Evolutionary conservation across 2,329 filamentous ascomycete genomes (phyloP).

Genomic region (Dichotomopilus funicola): DNA sequence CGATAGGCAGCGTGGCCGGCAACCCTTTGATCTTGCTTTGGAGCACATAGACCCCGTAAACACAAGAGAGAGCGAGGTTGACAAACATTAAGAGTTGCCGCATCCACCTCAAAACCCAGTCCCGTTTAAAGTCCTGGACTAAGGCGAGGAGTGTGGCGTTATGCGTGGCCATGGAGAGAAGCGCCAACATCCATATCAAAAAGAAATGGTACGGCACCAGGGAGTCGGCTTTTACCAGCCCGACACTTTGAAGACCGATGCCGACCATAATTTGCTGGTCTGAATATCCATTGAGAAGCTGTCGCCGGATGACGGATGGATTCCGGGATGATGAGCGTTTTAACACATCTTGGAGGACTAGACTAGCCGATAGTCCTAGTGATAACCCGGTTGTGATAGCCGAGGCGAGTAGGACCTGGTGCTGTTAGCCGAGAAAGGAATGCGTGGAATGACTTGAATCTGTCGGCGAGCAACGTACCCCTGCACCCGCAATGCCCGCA

Average conservation of each 20-base stretch:
- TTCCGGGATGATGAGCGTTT: slow-evolving; percentile 5
- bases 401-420: slow-evolving; percentile 58
- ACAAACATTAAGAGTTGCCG: slow-evolving; percentile 60
- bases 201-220: slow-evolving; percentile 65
- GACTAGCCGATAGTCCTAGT: slow-evolving; percentile 47
- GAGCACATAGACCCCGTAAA: slow-evolving; percentile 51
- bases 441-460: neutral
- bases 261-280: slow-evolving; percentile 65
- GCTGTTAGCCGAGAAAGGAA: neutral
- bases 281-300: slow-evolving; percentile 57
- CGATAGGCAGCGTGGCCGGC: slow-evolving; percentile 47
- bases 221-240: slow-evolving; percentile 50
- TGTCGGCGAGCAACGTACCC: slow-evolving; percentile 35
- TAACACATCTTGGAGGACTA: slow-evolving; percentile 48
- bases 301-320: slow-evolving; percentile 51
- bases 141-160: slow-evolving; percentile 59
- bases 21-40: slow-evolving; percentile 47
- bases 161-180: slow-evolving; percentile 60
- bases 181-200: slow-evolving; percentile 61
- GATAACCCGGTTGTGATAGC: slow-evolving; percentile 56
- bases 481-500: slow-evolving; percentile 51
- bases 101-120: slow-evolving; percentile 61
- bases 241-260: slow-evolving; percentile 61
- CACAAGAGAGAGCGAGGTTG: slow-evolving; percentile 53
- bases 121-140: slow-evolving; percentile 58